Evolutionary conservation across 257 asterid species (phyloP), one percentile per base, ranked within the genome.

Genomic region (Avicennia marina): DNA sequence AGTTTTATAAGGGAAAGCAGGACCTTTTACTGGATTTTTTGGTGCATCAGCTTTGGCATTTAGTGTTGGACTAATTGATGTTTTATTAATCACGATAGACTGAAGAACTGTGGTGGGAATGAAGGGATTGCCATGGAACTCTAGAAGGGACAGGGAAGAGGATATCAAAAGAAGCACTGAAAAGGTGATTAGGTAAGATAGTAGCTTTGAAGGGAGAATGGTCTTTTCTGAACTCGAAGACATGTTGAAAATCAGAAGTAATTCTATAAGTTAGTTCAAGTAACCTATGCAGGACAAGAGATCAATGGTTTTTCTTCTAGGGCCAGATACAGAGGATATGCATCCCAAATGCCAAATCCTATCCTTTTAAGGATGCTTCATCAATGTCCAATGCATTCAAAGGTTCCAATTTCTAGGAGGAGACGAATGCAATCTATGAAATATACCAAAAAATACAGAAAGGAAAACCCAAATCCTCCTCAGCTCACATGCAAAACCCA

Each of bases 141-240:
- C 73, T 53, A 74, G 47, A 43, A 79, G 78, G 72, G 86, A 50
- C 20, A 79, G 6, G 6, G 72, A 64, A 3, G 90, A 76, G 32
- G 81, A 53, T 24, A 81, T 68, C 45, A 90, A 53, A 45, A 90
- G 84, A 62, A 83, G 58, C 61, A 76, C 60, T 2, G 91, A 77
- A 56, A 82, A 58, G 12, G 72, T 79, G 21, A 84, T 68, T 0
- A 90, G 63, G 70, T 73, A 87, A 60, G 85, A 75, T 50, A 80
- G 67, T 46, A 77, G 76, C 80, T 73, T 82, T 39, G 82, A 78
- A 24, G 95, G 79, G 7, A 75, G 22, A 58, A 72, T 63, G 51
- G 64, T 78, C 78, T 77, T 90, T 49, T 79, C 98, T 1, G 74
- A 60, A 51, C 73, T 63, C 48, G 55, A 45, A 69, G 64, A 69